Evolutionary conservation across 2,329 filamentous ascomycete species (phyloP).

Genomic region (Fusarium sp.): DNA sequence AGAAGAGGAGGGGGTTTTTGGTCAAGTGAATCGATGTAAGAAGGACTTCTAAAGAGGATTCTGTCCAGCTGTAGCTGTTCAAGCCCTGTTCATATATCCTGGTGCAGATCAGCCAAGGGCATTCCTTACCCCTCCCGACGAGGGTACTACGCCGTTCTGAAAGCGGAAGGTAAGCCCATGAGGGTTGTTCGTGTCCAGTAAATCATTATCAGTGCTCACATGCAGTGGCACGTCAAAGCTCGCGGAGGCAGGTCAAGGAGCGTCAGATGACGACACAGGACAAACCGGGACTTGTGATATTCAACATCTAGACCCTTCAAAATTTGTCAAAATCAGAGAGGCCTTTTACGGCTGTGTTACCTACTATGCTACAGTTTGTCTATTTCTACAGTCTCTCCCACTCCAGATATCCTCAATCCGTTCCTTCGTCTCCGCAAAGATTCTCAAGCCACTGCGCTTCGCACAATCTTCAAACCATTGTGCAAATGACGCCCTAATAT

Average conservation of each 20-base stretch:
- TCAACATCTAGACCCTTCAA: too few relatives aligned
- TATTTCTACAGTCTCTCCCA: background rate
- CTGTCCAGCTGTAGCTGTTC: background rate
- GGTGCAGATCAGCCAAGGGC: too few relatives aligned
- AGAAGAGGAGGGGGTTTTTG: background rate
- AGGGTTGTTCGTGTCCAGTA: background rate
- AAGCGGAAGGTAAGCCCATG: constrained; percentile 19
- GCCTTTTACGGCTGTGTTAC: too few relatives aligned
- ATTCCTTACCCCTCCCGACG: background rate
- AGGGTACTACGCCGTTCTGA: background rate
- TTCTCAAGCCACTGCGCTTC: constrained; percentile 18
- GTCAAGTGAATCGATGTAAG: background rate
- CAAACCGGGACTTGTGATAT: too few relatives aligned
- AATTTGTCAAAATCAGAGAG: too few relatives aligned
- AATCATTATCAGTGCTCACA: background rate
- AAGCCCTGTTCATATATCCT: background rate
- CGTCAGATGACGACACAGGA: background rate
- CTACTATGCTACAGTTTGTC: background rate
- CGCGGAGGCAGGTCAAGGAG: background rate
- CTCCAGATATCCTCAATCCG: constrained; percentile 22
- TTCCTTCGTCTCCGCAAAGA: constrained; percentile 30
- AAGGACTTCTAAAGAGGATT: background rate
- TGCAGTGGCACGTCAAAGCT: background rate
- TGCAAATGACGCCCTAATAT: constrained; percentile 4
- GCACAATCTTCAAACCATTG: constrained; percentile 29